These are phyloP conservation scores for Seiridium cupressi DNA, from an alignment of 2,329 filamentous ascomycete species.

Conservation along the genomic window DNA sequence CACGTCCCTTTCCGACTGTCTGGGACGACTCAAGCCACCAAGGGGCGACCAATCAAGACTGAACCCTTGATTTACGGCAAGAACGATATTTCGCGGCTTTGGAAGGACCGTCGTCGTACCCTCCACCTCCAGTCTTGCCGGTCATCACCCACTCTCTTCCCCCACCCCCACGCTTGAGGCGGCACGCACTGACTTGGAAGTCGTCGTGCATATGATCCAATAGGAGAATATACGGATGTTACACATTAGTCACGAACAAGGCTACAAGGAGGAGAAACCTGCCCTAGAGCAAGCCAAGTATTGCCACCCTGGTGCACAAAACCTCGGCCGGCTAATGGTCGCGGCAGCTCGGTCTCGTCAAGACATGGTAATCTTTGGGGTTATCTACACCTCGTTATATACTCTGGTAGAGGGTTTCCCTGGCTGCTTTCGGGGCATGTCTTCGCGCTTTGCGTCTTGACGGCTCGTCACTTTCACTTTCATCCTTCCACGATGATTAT, in stretches of 20 bases:
- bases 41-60: too few species aligned
- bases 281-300: not conserved
- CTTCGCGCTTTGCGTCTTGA: too few species aligned
- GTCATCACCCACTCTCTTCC: not conserved
- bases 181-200: not conserved
- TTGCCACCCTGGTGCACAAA: not conserved
- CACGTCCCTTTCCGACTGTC: too few species aligned
- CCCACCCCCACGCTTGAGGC: conserved; percentile 5
- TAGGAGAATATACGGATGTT: conserved; percentile 5
- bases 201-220: not conserved
- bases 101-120: not conserved
- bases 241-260: conserved; percentile 1
- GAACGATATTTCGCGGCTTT: not conserved
- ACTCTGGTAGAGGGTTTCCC: too few species aligned
- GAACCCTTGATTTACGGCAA: not conserved
- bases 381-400: too few species aligned
- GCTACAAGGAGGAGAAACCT: not conserved
- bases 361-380: not conserved
- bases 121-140: not conserved
- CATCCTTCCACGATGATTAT: too few species aligned
- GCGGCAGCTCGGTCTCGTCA: not conserved
- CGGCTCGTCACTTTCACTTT: too few species aligned
- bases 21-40: too few species aligned
- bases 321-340: not conserved
- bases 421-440: too few species aligned